phyloP scores from a whole-genome alignment of 768 basidiomycete genomes.

The Saitozyma sp. region DNA sequence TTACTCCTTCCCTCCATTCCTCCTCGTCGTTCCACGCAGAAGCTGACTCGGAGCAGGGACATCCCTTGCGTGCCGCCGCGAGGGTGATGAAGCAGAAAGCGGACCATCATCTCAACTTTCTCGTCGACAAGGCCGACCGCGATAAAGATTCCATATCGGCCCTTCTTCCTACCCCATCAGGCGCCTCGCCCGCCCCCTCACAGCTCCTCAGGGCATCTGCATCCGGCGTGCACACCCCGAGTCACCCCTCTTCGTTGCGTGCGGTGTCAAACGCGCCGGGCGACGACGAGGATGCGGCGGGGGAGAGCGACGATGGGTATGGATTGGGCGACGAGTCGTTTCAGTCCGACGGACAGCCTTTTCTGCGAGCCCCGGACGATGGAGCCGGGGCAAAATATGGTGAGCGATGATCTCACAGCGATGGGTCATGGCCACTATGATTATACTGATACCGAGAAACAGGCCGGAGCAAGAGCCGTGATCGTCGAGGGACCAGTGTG shows the following conservation, averaged over 20 bases:
- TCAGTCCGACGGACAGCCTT: conserved; percentile 11
- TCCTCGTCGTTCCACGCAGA: not conserved
- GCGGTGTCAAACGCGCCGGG: conserved; percentile 6
- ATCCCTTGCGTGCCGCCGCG: conserved; percentile 82
- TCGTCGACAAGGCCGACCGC: conserved; percentile 79
- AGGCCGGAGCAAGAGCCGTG: conserved; percentile 2
- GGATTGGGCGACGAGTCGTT: conserved; percentile 9
- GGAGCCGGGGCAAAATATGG: too few relatives aligned
- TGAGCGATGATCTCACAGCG: too few relatives aligned
- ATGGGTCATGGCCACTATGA: too few relatives aligned
- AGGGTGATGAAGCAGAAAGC: conserved; percentile 79
- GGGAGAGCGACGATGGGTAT: conserved; percentile 35
- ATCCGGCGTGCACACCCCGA: not conserved
- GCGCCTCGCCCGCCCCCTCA: conserved; percentile 8
- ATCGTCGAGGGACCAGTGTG: not conserved
- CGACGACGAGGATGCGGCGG: conserved; percentile 42
- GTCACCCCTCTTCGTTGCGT: not conserved
- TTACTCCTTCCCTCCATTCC: not conserved
- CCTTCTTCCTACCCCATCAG: conserved; percentile 15
- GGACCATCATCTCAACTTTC: conserved; percentile 78
- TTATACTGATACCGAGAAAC: not conserved
- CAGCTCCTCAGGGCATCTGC: not conserved
- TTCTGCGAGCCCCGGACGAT: too few relatives aligned
- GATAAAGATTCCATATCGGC: conserved; percentile 6
- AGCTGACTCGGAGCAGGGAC: conserved; percentile 60